phyloP scores from a whole-genome alignment of 768 basidiomycete species.

The Chalciporus piperatus region DNA sequence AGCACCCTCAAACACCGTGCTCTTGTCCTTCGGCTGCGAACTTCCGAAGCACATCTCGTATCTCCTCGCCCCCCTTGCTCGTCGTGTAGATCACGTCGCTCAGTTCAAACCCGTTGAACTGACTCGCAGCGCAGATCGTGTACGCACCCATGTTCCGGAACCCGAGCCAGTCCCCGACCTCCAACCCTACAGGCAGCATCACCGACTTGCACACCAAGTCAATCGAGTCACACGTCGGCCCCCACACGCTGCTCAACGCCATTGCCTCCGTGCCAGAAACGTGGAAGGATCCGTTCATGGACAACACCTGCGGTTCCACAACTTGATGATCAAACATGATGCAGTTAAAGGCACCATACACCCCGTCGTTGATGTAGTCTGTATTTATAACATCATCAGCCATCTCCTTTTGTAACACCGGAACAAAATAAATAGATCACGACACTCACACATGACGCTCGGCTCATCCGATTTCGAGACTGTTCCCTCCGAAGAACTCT shows the following conservation, averaged over 20 bases:
- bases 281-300: slow-evolving; percentile 61
- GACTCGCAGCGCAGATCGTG: slow-evolving; percentile 95
- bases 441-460: slow-evolving; percentile 84
- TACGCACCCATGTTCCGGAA: slow-evolving; percentile 99
- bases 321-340: slow-evolving; percentile 96
- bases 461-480: slow-evolving; percentile 37
- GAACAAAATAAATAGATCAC: slow-evolving; percentile 16
- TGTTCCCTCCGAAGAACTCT: slow-evolving; percentile 23
- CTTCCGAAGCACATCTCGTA: slow-evolving; percentile 46
- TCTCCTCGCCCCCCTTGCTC: slow-evolving; percentile 54
- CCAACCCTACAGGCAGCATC: slow-evolving; percentile 62
- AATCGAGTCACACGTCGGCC: slow-evolving; percentile 97
- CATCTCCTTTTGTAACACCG: neutral
- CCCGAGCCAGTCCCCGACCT: slow-evolving; percentile 97
- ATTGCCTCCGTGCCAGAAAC: slow-evolving; percentile 37
- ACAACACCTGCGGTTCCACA: slow-evolving; percentile 80
- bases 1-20: slow-evolving; percentile 22
- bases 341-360: slow-evolving; percentile 96
- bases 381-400: slow-evolving; percentile 9
- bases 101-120: slow-evolving; percentile 89
- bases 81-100: slow-evolving; percentile 79
- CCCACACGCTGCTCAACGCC: slow-evolving; percentile 81
- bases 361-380: slow-evolving; percentile 99
- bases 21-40: slow-evolving; percentile 47
- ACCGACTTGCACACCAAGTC: slow-evolving; percentile 79